Conservation (phyloP, 352 stramenopile species). For the Phytophthora cajani region DNA sequence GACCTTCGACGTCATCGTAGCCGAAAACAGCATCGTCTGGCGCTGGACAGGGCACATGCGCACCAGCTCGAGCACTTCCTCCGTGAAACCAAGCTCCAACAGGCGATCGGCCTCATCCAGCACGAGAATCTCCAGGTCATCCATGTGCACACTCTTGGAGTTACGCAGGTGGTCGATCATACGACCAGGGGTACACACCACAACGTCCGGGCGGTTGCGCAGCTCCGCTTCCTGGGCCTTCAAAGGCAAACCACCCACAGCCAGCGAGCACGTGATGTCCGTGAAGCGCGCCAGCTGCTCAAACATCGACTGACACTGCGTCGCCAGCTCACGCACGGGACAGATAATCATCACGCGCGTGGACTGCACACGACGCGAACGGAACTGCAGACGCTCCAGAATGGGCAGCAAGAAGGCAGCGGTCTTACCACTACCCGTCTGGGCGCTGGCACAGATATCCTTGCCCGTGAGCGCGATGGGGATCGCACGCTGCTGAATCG, state of each 20-base stretch:
- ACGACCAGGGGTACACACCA: slow-evolving; percentile 98
- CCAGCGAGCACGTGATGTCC: slow-evolving; percentile 92
- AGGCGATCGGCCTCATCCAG: slow-evolving; percentile 95
- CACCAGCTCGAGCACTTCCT: slow-evolving; percentile 97
- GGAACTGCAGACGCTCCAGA: slow-evolving; percentile 97
- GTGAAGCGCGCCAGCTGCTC: slow-evolving; percentile 96
- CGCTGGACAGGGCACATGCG: slow-evolving; percentile 94
- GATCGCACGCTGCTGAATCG: slow-evolving; percentile 94
- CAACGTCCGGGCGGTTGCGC: slow-evolving; percentile 94
- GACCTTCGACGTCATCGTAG: slow-evolving; percentile 98
- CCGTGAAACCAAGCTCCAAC: slow-evolving; percentile 98
- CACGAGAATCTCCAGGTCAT: slow-evolving; percentile 98
- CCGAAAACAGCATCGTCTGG: slow-evolving; percentile 99
- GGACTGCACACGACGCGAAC: slow-evolving; percentile 81
- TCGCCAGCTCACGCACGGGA: slow-evolving; percentile 97
- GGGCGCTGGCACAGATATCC: slow-evolving; percentile 97
- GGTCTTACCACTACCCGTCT: slow-evolving; percentile 98
- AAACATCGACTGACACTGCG: slow-evolving; percentile 96
- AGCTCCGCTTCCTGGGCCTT: slow-evolving; percentile 96
- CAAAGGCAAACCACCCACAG: slow-evolving; percentile 93
- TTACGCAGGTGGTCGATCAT: slow-evolving; percentile 99
- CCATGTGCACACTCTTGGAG: slow-evolving; percentile 96
- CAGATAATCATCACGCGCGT: slow-evolving; percentile 97
- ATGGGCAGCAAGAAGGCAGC: slow-evolving; percentile 98
- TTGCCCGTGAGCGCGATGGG: slow-evolving; percentile 94